These are phyloP conservation scores for Cladorrhinum samala DNA, from an alignment of 495 filamentous ascomycete species.

Conservation along the genomic window DNA sequence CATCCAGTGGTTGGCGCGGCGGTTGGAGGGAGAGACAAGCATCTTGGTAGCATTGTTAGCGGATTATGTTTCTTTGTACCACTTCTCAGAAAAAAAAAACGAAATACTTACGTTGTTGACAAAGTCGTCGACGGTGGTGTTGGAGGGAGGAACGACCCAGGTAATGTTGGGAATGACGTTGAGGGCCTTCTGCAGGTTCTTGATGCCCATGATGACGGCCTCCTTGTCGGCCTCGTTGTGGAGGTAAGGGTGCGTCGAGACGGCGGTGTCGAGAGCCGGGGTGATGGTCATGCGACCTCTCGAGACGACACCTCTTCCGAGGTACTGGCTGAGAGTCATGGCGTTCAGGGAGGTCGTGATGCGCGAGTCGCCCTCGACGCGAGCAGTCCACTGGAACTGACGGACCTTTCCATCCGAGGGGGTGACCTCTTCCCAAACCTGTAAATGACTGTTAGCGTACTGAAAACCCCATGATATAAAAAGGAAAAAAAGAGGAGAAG, in stretches of 20 bases:
- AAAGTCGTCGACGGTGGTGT: constrained; percentile 48
- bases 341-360: constrained; percentile 31
- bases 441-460: constrained; percentile 4
- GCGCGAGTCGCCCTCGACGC: constrained; percentile 49
- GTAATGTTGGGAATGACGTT: constrained; percentile 48
- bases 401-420: constrained; percentile 58
- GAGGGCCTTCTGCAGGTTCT: constrained; percentile 53
- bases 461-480: background rate
- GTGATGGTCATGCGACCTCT: constrained; percentile 57
- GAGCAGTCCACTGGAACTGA: constrained; percentile 59
- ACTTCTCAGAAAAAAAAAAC: background rate
- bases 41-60: constrained; percentile 15
- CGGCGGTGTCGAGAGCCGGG: constrained; percentile 44
- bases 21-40: constrained; percentile 49
- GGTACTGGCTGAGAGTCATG: constrained; percentile 61
- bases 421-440: constrained; percentile 51
- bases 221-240: constrained; percentile 44
- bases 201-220: constrained; percentile 51
- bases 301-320: constrained; percentile 55
- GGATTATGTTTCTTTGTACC: too few species aligned
- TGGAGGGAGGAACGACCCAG: constrained; percentile 47
- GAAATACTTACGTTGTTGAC: constrained; percentile 34
- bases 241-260: constrained; percentile 50
- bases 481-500: too few species aligned
- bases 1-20: constrained; percentile 67